phyloP scores from a whole-genome alignment of 305 asterid species.

The Fraxinus greggii region DNA sequence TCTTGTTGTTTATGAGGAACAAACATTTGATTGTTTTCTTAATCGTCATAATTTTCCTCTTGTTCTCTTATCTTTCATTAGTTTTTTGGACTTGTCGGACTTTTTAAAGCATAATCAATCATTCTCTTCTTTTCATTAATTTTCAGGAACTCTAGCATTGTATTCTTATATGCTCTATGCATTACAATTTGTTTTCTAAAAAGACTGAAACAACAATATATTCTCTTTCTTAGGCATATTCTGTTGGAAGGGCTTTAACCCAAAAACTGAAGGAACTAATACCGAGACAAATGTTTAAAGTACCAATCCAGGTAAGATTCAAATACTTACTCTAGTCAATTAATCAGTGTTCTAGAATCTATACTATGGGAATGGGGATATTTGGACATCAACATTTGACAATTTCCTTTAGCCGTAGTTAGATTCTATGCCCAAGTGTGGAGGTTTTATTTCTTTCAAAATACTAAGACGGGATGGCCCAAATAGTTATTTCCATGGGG shows the following conservation, averaged over 20 bases:
- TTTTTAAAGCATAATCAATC: not conserved
- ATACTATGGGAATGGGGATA: not conserved
- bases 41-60: not conserved
- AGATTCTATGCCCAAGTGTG: not conserved
- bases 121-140: slow-evolving; percentile 6
- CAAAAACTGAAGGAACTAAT: slow-evolving; percentile 93
- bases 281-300: slow-evolving; percentile 98
- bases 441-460: not conserved
- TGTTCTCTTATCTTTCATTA: not conserved
- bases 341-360: not conserved
- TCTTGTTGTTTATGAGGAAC: not conserved
- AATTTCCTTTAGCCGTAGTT: not conserved
- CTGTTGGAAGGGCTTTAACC: slow-evolving; percentile 97
- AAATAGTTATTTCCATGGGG: not conserved
- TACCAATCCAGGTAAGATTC: slow-evolving; percentile 86
- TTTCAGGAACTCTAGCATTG: not conserved
- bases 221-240: slow-evolving; percentile 66
- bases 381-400: not conserved
- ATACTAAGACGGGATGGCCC: not conserved
- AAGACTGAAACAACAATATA: not conserved
- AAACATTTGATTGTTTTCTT: not conserved
- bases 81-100: not conserved
- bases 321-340: not conserved
- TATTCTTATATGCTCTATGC: not conserved
- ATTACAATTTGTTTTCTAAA: not conserved